Conservation (phyloP, 2,329 filamentous ascomycete genomes). For the Aaosphaeria arxii region DNA sequence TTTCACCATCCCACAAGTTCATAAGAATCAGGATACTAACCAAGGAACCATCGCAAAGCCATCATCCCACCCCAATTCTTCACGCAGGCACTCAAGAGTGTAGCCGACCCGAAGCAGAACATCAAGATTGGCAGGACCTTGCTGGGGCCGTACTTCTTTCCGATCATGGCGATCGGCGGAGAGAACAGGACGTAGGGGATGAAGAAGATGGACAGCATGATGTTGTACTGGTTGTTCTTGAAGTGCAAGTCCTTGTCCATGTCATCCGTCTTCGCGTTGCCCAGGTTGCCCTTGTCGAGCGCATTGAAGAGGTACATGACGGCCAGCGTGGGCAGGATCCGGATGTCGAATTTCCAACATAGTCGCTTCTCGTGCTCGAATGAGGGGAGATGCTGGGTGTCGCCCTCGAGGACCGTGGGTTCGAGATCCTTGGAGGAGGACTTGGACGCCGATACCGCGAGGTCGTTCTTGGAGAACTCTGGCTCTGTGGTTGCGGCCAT, state of each 20-base stretch:
- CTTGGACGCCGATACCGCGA: conserved; percentile 24
- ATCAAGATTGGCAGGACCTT: conserved; percentile 66
- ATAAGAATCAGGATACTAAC: conserved; percentile 23
- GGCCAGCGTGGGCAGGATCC: conserved; percentile 56
- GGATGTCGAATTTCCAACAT: conserved; percentile 54
- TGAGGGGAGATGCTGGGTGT: conserved; percentile 29
- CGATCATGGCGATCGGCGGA: conserved; percentile 62
- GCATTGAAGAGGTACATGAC: conserved; percentile 59
- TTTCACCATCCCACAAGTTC: not conserved
- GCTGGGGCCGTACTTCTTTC: conserved; percentile 65
- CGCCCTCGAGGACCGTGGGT: conserved; percentile 23
- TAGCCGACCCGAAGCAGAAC: conserved; percentile 65
- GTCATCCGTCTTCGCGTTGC: conserved; percentile 45
- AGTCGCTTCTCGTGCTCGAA: conserved; percentile 41
- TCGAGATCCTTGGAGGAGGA: conserved; percentile 22
- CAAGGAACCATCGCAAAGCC: conserved; percentile 66
- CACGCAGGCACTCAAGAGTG: conserved; percentile 56
- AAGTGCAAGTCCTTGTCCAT: conserved; percentile 57
- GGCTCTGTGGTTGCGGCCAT: conserved; percentile 26
- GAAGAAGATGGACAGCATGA: conserved; percentile 70
- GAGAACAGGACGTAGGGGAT: conserved; percentile 71
- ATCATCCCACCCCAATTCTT: conserved; percentile 65
- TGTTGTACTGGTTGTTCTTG: conserved; percentile 63
- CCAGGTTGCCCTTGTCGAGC: conserved; percentile 32
- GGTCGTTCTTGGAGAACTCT: conserved; percentile 25